These are phyloP conservation scores for Linaria vulgaris DNA, from an alignment of 257 asterid genomes.

Conservation along the genomic window DNA sequence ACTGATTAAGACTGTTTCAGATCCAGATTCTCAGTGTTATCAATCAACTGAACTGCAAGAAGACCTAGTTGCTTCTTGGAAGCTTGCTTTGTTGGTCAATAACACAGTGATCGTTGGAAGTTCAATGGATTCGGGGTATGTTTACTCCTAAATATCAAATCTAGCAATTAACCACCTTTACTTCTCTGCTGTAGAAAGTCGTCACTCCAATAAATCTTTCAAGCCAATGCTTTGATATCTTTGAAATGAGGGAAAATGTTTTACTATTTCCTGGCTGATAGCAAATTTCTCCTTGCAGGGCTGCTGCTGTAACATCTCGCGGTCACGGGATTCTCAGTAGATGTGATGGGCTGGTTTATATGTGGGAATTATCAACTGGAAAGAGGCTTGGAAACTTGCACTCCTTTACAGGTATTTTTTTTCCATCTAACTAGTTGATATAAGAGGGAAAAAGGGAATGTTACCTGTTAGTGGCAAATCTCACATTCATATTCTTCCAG, in stretches of 20 bases:
- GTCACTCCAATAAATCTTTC: neutral
- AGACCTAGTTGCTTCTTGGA: slow-evolving; percentile 44
- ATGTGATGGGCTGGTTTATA: slow-evolving; percentile 67
- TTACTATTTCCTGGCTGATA: neutral
- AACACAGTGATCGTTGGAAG: slow-evolving; percentile 66
- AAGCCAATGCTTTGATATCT: neutral
- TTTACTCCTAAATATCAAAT: slow-evolving; percentile 7
- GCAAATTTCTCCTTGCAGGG: slow-evolving; percentile 43
- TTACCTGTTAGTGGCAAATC: neutral
- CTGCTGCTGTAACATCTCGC: slow-evolving; percentile 51
- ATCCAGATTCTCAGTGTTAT: slow-evolving; percentile 35
- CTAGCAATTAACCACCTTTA: neutral
- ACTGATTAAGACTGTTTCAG: slow-evolving; percentile 56
- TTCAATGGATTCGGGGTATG: slow-evolving; percentile 63
- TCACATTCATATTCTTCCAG: slow-evolving; percentile 1
- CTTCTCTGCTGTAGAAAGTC: no score
- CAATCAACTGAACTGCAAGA: slow-evolving; percentile 39
- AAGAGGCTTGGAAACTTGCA: slow-evolving; percentile 56
- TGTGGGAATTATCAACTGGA: slow-evolving; percentile 89
- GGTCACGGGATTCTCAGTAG: slow-evolving; percentile 87
- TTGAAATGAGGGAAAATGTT: neutral
- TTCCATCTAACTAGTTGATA: slow-evolving; percentile 4
- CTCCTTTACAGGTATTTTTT: slow-evolving; percentile 60
- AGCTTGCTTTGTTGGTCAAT: slow-evolving; percentile 77
- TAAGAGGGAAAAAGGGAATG: neutral